phyloP scores from a whole-genome alignment of 179 eudicot genomes.

The Beta corolliflora region DNA sequence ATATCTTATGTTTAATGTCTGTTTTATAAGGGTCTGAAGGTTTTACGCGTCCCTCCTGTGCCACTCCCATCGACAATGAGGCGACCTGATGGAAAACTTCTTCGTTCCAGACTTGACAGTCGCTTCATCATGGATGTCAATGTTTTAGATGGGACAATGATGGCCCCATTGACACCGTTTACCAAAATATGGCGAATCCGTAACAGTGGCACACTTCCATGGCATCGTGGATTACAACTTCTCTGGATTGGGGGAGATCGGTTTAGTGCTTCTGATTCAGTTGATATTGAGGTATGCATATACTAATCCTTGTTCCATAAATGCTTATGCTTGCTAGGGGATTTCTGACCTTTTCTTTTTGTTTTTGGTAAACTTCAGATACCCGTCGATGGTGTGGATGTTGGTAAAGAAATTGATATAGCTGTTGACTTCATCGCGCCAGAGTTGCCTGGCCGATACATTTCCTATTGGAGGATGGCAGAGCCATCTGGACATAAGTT shows the following conservation, averaged over 20 bases:
- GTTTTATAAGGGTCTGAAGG: neutral
- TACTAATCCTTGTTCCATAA: neutral
- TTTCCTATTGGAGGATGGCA: conserved; percentile 89
- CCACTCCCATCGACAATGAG: neutral
- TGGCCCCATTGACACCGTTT: conserved; percentile 83
- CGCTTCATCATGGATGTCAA: conserved; percentile 72
- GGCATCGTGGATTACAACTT: conserved; percentile 67
- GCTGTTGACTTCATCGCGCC: conserved; percentile 89
- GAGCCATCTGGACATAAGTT: conserved; percentile 71
- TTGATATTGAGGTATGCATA: conserved; percentile 54
- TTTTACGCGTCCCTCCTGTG: neutral
- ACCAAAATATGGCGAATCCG: conserved; percentile 93
- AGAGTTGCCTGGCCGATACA: conserved; percentile 70
- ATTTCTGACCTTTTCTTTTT: neutral
- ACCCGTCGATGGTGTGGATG: conserved; percentile 51
- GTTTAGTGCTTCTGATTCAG: conserved; percentile 43
- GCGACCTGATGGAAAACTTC: neutral
- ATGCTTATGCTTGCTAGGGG: neutral
- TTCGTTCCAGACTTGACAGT: conserved; percentile 56
- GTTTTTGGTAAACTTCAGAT: conserved; percentile 38
- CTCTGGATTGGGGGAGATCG: conserved; percentile 84
- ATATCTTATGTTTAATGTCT: neutral
- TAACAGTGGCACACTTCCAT: conserved; percentile 61
- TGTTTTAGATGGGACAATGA: conserved; percentile 69
- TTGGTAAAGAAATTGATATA: conserved; percentile 58